Evolutionary conservation across 2,329 filamentous ascomycete species (phyloP).

Genomic region (Dactylellina leptospora): DNA sequence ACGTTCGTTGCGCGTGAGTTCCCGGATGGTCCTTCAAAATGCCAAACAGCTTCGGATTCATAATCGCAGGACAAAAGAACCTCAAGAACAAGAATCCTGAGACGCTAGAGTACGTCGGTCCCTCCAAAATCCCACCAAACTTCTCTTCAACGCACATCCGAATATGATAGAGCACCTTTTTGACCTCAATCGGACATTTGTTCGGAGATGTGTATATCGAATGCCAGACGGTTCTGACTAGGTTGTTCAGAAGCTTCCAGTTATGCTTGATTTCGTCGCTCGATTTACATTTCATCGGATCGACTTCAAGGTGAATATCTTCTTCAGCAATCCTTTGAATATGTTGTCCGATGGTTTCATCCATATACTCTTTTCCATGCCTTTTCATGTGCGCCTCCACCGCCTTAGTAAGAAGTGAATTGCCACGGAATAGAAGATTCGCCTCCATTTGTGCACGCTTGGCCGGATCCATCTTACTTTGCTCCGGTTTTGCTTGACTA

Average conservation of each 20-base stretch:
- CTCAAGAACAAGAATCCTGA: conserved; percentile 74
- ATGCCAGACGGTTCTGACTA: conserved; percentile 69
- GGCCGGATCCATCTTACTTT: conserved; percentile 72
- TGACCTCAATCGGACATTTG: conserved; percentile 71
- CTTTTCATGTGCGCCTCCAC: conserved; percentile 96
- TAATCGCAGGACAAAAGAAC: conserved; percentile 74
- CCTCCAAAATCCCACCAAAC: conserved; percentile 73
- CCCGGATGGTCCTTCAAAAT: conserved; percentile 74
- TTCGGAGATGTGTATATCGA: conserved; percentile 68
- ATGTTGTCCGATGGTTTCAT: conserved; percentile 85
- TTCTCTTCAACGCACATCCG: conserved; percentile 74
- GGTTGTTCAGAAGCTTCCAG: conserved; percentile 70
- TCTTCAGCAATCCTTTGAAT: conserved; percentile 87
- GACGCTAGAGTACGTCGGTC: conserved; percentile 74
- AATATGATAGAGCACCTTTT: conserved; percentile 73
- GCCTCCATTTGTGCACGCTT: conserved; percentile 85
- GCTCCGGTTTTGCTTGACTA: conserved; percentile 71
- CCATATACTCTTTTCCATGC: conserved; percentile 89
- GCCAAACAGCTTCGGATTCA: conserved; percentile 75
- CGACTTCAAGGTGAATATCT: conserved; percentile 93
- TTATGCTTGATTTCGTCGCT: conserved; percentile 71
- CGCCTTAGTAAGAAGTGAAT: conserved; percentile 90
- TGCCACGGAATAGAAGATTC: conserved; percentile 93
- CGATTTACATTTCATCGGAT: conserved; percentile 77
- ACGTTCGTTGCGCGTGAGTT: conserved; percentile 70